These are phyloP conservation scores for Kodamaea derodonti DNA, from an alignment of 1,139 yeast genomes.

Conservation along the genomic window DNA sequence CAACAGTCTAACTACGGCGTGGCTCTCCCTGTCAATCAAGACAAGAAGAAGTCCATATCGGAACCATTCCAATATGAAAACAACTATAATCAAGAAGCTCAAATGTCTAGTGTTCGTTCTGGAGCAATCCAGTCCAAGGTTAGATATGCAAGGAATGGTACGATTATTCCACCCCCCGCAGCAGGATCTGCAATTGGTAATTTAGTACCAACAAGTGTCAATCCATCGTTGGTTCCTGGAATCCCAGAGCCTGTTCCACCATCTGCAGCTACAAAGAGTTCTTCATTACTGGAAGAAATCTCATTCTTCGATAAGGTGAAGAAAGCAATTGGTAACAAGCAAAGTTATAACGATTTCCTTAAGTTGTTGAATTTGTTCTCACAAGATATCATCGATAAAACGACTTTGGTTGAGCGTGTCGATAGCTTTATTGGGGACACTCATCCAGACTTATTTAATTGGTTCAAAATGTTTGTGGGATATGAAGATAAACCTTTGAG, in stretches of 20 bases:
- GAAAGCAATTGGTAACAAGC: slow-evolving; percentile 85
- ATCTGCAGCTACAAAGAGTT: slow-evolving; percentile 45
- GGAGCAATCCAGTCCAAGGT: slow-evolving; percentile 15
- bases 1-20: slow-evolving; percentile 4
- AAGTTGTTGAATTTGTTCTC: slow-evolving; percentile 83
- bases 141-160: slow-evolving; percentile 5
- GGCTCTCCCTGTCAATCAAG: slow-evolving; percentile 1
- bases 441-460: slow-evolving; percentile 72
- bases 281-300: slow-evolving; percentile 76
- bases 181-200: slow-evolving; percentile 6
- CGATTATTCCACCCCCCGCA: slow-evolving; percentile 1
- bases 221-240: slow-evolving; percentile 78
- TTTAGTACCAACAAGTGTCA: slow-evolving; percentile 20
- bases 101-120: slow-evolving; percentile 51
- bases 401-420: slow-evolving; percentile 76
- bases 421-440: slow-evolving; percentile 78
- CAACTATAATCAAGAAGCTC: slow-evolving; percentile 45
- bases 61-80: slow-evolving; percentile 31
- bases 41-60: slow-evolving; percentile 22
- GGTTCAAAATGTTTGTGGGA: slow-evolving; percentile 93
- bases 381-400: slow-evolving; percentile 84
- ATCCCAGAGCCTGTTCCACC: slow-evolving; percentile 85
- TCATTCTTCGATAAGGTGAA: slow-evolving; percentile 89
- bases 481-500: slow-evolving; percentile 72
- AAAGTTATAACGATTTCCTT: slow-evolving; percentile 84